Evolutionary conservation across 345 rosid species (phyloP).

Genomic region (Cardiospermum halicacabum): DNA sequence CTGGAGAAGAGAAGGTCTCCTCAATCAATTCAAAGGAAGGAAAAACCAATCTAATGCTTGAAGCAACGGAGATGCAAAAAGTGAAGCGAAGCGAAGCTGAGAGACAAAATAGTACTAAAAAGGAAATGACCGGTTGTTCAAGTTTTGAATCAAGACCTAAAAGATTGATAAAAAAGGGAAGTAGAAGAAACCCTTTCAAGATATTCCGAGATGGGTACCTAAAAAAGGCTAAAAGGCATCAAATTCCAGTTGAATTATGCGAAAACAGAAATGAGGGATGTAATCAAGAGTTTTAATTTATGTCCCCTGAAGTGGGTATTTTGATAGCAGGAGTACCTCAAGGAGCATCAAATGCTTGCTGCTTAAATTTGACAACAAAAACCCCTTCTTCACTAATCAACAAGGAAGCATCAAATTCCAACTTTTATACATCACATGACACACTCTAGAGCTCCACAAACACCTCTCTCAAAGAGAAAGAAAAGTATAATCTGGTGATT

Average conservation of each 20-base stretch:
- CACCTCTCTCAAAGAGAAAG: slow-evolving; percentile 21
- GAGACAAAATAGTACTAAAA: slow-evolving; percentile 4
- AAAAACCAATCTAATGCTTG: slow-evolving; percentile 23
- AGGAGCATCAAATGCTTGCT: slow-evolving; percentile 61
- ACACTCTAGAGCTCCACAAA: slow-evolving; percentile 21
- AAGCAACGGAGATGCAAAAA: slow-evolving; percentile 17
- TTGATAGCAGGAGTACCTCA: slow-evolving; percentile 20
- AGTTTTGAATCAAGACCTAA: slow-evolving; percentile 40
- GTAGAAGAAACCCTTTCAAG: slow-evolving; percentile 36
- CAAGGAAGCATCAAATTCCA: slow-evolving; percentile 63
- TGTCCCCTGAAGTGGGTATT: slow-evolving; percentile 30
- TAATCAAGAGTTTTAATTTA: slow-evolving; percentile 22
- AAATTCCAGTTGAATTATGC: slow-evolving; percentile 48
- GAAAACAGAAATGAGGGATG: slow-evolving; percentile 34
- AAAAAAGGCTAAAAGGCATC: slow-evolving; percentile 41
- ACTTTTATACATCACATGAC: slow-evolving; percentile 40
- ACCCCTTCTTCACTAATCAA: slow-evolving; percentile 36
- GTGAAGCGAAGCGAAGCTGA: slow-evolving; percentile 3
- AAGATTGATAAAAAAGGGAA: slow-evolving; percentile 18
- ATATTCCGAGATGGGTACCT: slow-evolving; percentile 42
- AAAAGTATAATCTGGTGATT: not conserved
- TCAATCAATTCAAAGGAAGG: slow-evolving; percentile 16
- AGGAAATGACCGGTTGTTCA: slow-evolving; percentile 14
- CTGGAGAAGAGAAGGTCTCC: slow-evolving; percentile 17
- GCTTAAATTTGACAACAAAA: slow-evolving; percentile 40